A percentile compares a stretch with the other conserved stretches of the same genome.
Conservation (phyloP, 192 early-diverging fungal genomes). For the Rhizophagus sp. region DNA sequence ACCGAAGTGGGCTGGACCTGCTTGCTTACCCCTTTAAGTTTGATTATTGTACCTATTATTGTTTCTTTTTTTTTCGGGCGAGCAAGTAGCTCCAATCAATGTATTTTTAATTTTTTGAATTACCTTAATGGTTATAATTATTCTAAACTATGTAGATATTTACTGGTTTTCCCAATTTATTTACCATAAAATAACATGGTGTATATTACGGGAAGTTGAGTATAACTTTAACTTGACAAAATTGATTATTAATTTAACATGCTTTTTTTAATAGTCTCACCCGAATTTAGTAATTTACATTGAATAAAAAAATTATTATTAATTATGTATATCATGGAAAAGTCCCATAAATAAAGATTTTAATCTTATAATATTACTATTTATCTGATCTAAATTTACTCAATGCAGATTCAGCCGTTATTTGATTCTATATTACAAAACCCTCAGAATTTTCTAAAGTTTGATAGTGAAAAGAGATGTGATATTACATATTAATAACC, state of each 20-base stretch:
- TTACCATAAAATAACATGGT: not conserved
- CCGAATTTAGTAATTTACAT: not conserved
- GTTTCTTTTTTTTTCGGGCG: not conserved
- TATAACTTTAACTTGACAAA: not conserved
- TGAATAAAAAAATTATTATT: not conserved
- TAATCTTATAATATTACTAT: not conserved
- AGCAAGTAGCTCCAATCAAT: not conserved
- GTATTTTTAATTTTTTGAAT: not conserved
- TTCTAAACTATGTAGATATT: not conserved
- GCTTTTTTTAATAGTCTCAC: not conserved
- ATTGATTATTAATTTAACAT: not conserved
- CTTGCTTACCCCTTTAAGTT: not conserved
- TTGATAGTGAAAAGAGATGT: not conserved
- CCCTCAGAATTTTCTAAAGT: not conserved
- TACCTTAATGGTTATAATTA: not conserved
- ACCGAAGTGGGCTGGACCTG: constrained; percentile 20
- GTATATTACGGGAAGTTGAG: not conserved
- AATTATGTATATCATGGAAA: not conserved
- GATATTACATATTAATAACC: not conserved
- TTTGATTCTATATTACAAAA: not conserved
- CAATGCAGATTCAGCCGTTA: not conserved
- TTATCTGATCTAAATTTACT: not conserved
- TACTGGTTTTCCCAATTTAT: not conserved
- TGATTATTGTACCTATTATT: not conserved
- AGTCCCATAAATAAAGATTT: not conserved